These are phyloP conservation scores for Aureobasidium pullulans DNA, from an alignment of 2,329 filamentous ascomycete species.

Conservation along the genomic window DNA sequence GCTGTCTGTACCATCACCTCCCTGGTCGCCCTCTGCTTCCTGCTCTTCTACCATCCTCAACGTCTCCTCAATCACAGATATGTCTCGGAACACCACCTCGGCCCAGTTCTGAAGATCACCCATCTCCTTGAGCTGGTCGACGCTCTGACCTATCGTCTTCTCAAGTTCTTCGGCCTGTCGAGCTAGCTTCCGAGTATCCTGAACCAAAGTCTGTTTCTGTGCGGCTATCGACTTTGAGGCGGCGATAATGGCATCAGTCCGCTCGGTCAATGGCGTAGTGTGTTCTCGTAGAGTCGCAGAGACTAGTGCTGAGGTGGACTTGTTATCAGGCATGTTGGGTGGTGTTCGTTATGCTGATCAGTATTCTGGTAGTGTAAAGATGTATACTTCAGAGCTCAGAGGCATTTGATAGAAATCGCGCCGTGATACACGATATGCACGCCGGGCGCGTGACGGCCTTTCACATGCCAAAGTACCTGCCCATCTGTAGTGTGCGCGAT, in stretches of 20 bases:
- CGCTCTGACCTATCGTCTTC: background rate
- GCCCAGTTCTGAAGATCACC: slow-evolving; percentile 83
- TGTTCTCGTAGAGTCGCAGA: background rate
- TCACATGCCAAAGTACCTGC: background rate
- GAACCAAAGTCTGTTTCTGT: background rate
- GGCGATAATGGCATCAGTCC: background rate
- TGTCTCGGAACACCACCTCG: slow-evolving; percentile 57
- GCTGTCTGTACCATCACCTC: background rate
- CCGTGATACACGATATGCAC: background rate
- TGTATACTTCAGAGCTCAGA: too few species aligned
- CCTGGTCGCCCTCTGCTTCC: slow-evolving; percentile 14
- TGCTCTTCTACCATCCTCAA: slow-evolving; percentile 27
- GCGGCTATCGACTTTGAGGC: background rate
- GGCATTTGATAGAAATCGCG: background rate
- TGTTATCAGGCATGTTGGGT: background rate
- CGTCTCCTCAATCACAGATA: slow-evolving; percentile 31
- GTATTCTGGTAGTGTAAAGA: too few species aligned
- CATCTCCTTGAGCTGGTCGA: slow-evolving; percentile 62
- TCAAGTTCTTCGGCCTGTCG: slow-evolving; percentile 5
- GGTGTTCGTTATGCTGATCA: background rate
- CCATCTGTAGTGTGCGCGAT: background rate
- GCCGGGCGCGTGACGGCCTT: background rate
- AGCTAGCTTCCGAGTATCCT: background rate
- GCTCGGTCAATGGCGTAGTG: slow-evolving; percentile 2
- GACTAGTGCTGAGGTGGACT: background rate